These are phyloP conservation scores for Globisporangium acanthophoron DNA, from an alignment of 352 stramenopile genomes.

Conservation along the genomic window DNA sequence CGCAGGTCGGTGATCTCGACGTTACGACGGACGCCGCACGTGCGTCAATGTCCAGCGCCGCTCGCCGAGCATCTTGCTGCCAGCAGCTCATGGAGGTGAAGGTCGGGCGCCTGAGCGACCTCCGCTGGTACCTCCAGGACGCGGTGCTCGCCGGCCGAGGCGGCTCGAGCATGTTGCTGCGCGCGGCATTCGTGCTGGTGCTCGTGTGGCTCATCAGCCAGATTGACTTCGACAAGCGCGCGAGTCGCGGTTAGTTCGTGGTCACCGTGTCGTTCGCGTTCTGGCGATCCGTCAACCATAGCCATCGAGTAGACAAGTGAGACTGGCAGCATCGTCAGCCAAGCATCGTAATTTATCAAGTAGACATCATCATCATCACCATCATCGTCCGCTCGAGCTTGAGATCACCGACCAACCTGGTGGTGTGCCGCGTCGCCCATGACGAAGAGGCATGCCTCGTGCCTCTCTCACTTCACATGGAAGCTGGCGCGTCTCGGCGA, in stretches of 20 bases:
- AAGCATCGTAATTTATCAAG: background rate
- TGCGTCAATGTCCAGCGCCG: background rate
- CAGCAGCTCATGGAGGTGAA: conserved; percentile 2
- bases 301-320: background rate
- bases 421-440: too few relatives aligned
- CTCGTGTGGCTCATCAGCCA: conserved; percentile 37
- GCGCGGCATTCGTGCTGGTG: conserved; percentile 23
- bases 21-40: background rate
- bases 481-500: background rate
- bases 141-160: conserved; percentile 8
- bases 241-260: background rate
- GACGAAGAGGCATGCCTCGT: too few relatives aligned
- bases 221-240: conserved; percentile 12
- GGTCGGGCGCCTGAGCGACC: background rate
- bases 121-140: conserved; percentile 29
- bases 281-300: background rate
- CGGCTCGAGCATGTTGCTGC: conserved; percentile 26
- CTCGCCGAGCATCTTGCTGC: background rate
- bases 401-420: too few relatives aligned
- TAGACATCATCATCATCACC: background rate
- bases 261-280: too few relatives aligned
- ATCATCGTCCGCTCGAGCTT: too few relatives aligned
- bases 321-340: background rate
- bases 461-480: too few relatives aligned
- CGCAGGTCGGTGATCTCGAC: background rate